These are phyloP conservation scores for Glycine tomentella DNA, from an alignment of 306 rosid species.

Conservation along the genomic window DNA sequence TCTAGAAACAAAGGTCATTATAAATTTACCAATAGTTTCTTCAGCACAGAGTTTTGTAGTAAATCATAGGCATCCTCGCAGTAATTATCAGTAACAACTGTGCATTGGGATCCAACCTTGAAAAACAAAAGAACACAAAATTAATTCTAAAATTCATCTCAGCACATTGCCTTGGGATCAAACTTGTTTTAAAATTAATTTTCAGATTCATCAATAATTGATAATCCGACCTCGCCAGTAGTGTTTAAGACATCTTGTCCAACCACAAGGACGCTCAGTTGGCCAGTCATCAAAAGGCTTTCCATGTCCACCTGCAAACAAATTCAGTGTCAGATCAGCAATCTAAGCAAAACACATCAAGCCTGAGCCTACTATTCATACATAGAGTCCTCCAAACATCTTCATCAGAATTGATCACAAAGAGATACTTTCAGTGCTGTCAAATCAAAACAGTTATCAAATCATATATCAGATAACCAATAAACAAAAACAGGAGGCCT, in stretches of 20 bases:
- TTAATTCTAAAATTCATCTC: neutral
- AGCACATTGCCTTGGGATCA: constrained; percentile 19
- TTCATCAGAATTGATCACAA: neutral
- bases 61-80: constrained; percentile 94
- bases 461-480: neutral
- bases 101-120: constrained; percentile 90
- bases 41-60: constrained; percentile 72
- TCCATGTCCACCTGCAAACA: constrained; percentile 77
- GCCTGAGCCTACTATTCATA: neutral
- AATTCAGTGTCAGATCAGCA: constrained; percentile 43
- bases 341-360: constrained; percentile 30
- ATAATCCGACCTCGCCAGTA: constrained; percentile 67
- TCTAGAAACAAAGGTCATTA: neutral
- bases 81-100: constrained; percentile 80
- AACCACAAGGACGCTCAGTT: constrained; percentile 64
- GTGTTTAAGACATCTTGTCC: constrained; percentile 75
- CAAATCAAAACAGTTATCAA: constrained; percentile 9
- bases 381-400: constrained; percentile 11
- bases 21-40: constrained; percentile 73
- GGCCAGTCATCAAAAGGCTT: constrained; percentile 64
- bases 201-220: constrained; percentile 40
- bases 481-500: neutral
- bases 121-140: constrained; percentile 19
- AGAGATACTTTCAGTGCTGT: constrained; percentile 5
- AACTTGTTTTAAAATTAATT: constrained; percentile 18